Conservation (phyloP, 805 yeast species). For the Candida boidinii region DNA sequence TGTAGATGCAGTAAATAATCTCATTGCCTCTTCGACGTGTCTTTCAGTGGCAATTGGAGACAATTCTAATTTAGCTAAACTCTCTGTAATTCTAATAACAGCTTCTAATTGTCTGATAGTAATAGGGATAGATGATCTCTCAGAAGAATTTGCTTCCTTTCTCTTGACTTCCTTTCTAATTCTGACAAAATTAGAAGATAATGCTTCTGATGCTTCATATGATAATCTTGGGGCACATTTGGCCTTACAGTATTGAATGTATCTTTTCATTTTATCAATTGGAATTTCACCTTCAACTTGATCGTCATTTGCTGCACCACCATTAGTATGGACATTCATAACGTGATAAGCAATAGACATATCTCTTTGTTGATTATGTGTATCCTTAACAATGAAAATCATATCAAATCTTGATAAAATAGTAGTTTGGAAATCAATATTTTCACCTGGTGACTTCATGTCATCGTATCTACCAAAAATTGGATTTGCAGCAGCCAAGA, state of each 20-base stretch:
- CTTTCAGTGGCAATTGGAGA: slow-evolving; percentile 77
- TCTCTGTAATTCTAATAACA: slow-evolving; percentile 89
- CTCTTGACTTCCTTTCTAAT: slow-evolving; percentile 77
- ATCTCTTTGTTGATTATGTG: slow-evolving; percentile 81
- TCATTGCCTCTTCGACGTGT: slow-evolving; percentile 92
- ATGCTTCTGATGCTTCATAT: slow-evolving; percentile 80
- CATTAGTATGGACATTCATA: slow-evolving; percentile 88
- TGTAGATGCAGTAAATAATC: slow-evolving; percentile 93
- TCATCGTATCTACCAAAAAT: slow-evolving; percentile 95
- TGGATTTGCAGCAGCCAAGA: slow-evolving; percentile 95
- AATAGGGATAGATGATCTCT: slow-evolving; percentile 91
- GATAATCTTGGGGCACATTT: slow-evolving; percentile 91
- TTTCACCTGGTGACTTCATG: slow-evolving; percentile 93
- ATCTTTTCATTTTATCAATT: slow-evolving; percentile 83
- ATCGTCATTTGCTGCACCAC: slow-evolving; percentile 33
- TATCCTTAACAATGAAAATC: slow-evolving; percentile 96
- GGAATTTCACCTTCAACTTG: slow-evolving; percentile 77
- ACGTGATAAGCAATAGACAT: slow-evolving; percentile 90
- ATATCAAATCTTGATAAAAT: slow-evolving; percentile 95
- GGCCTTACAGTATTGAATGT: slow-evolving; percentile 80
- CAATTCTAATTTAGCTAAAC: slow-evolving; percentile 79
- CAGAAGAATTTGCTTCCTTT: slow-evolving; percentile 74
- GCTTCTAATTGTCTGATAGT: slow-evolving; percentile 98
- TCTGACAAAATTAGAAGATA: slow-evolving; percentile 87
- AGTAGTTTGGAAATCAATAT: slow-evolving; percentile 95